These are phyloP conservation scores for Periconia sp. DNA, from an alignment of 2,329 filamentous ascomycete genomes.

Conservation along the genomic window DNA sequence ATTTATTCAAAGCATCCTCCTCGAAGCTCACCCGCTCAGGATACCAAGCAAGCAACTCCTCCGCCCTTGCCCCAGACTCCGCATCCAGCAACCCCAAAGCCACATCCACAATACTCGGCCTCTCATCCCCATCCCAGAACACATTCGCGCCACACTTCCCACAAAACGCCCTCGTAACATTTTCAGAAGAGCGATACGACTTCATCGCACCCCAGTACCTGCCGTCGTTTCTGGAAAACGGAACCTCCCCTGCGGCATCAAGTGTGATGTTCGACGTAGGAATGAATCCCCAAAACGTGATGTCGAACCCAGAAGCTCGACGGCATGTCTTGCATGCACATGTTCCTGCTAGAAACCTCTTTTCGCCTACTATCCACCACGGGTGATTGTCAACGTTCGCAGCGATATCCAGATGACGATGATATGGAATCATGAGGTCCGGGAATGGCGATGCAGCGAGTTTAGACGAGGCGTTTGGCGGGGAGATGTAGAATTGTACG, in stretches of 20 bases:
- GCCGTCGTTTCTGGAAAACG: slow-evolving; percentile 10
- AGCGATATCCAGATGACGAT: slow-evolving; percentile 6
- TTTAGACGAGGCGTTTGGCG: slow-evolving; percentile 26
- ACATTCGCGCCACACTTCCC: slow-evolving; percentile 49
- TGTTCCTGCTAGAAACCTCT: slow-evolving; percentile 43
- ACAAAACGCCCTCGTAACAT: slow-evolving; percentile 54
- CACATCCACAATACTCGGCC: slow-evolving; percentile 48
- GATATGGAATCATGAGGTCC: slow-evolving; percentile 34
- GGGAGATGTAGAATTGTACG: slow-evolving; percentile 46
- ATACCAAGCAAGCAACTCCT: slow-evolving; percentile 48
- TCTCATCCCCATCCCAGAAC: slow-evolving; percentile 49
- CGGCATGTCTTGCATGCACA: slow-evolving; percentile 54
- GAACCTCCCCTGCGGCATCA: slow-evolving; percentile 18
- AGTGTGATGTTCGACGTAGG: slow-evolving; percentile 43
- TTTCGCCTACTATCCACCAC: slow-evolving; percentile 31
- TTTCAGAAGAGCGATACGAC: slow-evolving; percentile 46
- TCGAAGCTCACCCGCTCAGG: slow-evolving; percentile 36
- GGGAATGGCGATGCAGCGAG: slow-evolving; percentile 45
- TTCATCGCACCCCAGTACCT: slow-evolving; percentile 45
- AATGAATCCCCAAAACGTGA: slow-evolving; percentile 52
- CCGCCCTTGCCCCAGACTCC: slow-evolving; percentile 48
- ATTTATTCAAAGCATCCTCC: slow-evolving; percentile 38
- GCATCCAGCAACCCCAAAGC: slow-evolving; percentile 50
- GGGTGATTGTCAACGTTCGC: slow-evolving; percentile 16
- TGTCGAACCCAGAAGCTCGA: slow-evolving; percentile 44